A percentile compares a stretch with the other conserved stretches of the same genome.
Evolutionary conservation across 768 basidiomycete species (phyloP).

Genomic region (Fibroporia radiculosa): DNA sequence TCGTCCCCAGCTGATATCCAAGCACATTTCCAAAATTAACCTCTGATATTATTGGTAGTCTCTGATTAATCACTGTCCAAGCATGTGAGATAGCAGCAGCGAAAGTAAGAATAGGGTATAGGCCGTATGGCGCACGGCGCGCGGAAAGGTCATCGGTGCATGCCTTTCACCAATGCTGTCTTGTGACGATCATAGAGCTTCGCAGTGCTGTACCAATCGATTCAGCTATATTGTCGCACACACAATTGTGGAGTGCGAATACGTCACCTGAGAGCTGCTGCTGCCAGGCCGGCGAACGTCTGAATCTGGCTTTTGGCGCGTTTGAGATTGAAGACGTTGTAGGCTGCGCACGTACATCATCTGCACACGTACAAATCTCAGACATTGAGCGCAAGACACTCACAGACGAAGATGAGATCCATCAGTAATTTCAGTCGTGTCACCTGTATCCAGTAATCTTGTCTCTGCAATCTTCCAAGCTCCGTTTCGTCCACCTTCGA

Average conservation of each 20-base stretch:
- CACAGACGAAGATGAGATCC: constrained; percentile 87
- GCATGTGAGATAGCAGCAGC: neutral
- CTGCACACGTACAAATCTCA: neutral
- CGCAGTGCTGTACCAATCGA: constrained; percentile 39
- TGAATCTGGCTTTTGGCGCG: constrained; percentile 53
- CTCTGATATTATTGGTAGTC: no score
- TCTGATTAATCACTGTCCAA: neutral
- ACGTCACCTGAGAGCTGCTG: constrained; percentile 67
- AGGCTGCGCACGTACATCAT: constrained; percentile 39
- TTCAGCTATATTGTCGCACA: constrained; percentile 3
- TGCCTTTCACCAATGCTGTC: constrained; percentile 48
- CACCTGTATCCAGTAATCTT: constrained; percentile 72
- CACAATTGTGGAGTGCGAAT: neutral
- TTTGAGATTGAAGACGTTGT: constrained; percentile 68
- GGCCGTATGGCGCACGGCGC: no score
- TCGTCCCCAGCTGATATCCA: no score
- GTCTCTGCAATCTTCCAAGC: constrained; percentile 54
- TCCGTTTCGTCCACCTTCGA: constrained; percentile 64
- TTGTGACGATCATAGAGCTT: constrained; percentile 74
- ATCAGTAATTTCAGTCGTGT: constrained; percentile 65
- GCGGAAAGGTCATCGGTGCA: neutral
- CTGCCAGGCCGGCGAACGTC: constrained; percentile 56
- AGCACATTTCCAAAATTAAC: no score
- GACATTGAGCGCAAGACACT: constrained; percentile 20
- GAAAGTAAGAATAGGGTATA: neutral